A percentile compares a stretch with the other conserved stretches of the same genome.
Evolutionary conservation across 371 early-diverging fungal genomes (phyloP).

Genomic region (Mortierella polycephala): DNA sequence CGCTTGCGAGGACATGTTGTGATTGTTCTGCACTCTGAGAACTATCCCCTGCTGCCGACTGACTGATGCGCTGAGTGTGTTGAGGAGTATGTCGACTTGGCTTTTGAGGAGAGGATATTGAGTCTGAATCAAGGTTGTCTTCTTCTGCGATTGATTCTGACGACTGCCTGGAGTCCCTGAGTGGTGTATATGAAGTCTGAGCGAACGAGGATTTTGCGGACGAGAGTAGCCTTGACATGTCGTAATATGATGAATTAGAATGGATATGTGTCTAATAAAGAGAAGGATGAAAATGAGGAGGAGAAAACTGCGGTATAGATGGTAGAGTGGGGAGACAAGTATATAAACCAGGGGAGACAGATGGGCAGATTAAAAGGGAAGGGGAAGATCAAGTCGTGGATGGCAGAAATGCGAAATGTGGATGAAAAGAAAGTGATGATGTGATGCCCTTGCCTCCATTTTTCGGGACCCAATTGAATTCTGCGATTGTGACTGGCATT

Average conservation of each 20-base stretch:
- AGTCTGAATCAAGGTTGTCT: conserved; percentile 40
- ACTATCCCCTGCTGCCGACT: background rate
- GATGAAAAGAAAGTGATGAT: too few species aligned
- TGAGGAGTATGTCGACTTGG: background rate
- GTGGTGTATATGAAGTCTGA: conserved; percentile 42
- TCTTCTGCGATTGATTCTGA: conserved; percentile 32
- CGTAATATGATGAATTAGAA: background rate
- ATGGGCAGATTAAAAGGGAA: background rate
- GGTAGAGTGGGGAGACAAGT: background rate
- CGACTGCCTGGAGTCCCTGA: conserved; percentile 25
- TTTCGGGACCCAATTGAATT: too few species aligned
- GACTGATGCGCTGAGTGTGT: conserved; percentile 1
- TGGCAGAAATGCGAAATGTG: too few species aligned
- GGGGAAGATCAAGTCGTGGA: background rate
- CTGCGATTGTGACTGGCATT: too few species aligned
- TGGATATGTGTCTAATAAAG: background rate
- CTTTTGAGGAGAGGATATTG: conserved; percentile 16
- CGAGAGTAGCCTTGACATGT: conserved; percentile 48
- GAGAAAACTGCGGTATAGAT: background rate
- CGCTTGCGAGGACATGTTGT: conserved; percentile 13
- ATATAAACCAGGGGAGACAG: background rate
- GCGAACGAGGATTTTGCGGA: conserved; percentile 39
- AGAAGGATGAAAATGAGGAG: background rate
- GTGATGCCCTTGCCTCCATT: too few species aligned
- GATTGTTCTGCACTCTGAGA: background rate